Evolutionary conservation across 495 filamentous ascomycete genomes (phyloP).

Genomic region (Hypoxylon rickii): DNA sequence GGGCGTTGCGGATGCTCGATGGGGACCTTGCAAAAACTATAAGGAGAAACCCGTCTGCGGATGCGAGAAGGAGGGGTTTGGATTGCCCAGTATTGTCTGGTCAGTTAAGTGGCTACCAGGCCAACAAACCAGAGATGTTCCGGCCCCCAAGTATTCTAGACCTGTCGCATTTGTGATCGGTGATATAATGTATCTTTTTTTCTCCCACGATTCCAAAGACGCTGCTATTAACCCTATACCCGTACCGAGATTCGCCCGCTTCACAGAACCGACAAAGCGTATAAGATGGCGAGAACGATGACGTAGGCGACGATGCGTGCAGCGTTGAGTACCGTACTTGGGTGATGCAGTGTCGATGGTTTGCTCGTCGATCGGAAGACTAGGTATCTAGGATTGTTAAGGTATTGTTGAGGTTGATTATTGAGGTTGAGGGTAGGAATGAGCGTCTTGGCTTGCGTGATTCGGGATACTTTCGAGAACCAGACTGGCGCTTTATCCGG

Average conservation of each 20-base stretch:
- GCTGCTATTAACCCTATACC: not conserved
- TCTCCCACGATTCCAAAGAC: too few relatives aligned
- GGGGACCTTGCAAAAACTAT: too few relatives aligned
- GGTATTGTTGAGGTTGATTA: too few relatives aligned
- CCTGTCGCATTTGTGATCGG: constrained; percentile 4
- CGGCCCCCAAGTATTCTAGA: not conserved
- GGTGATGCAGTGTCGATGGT: not conserved
- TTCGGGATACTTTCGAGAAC: constrained; percentile 4
- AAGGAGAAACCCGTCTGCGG: too few relatives aligned
- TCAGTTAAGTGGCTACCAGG: not conserved
- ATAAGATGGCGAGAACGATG: not conserved
- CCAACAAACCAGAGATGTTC: not conserved
- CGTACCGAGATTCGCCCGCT: not conserved
- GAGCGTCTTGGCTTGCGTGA: not conserved
- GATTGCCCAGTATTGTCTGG: too few relatives aligned
- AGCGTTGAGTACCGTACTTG: constrained; percentile 2
- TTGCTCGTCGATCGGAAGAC: not conserved
- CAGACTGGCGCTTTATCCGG: not conserved
- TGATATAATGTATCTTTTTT: too few relatives aligned
- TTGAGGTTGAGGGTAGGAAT: too few relatives aligned
- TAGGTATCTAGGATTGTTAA: too few relatives aligned
- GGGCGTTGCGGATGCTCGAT: too few relatives aligned
- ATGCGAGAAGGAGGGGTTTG: too few relatives aligned
- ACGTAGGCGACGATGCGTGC: not conserved
- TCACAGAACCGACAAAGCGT: not conserved